A percentile compares a stretch with the other conserved stretches of the same genome.
Evolutionary conservation across 305 asterid species (phyloP).

Genomic region (Stenogyne calaminthoides): DNA sequence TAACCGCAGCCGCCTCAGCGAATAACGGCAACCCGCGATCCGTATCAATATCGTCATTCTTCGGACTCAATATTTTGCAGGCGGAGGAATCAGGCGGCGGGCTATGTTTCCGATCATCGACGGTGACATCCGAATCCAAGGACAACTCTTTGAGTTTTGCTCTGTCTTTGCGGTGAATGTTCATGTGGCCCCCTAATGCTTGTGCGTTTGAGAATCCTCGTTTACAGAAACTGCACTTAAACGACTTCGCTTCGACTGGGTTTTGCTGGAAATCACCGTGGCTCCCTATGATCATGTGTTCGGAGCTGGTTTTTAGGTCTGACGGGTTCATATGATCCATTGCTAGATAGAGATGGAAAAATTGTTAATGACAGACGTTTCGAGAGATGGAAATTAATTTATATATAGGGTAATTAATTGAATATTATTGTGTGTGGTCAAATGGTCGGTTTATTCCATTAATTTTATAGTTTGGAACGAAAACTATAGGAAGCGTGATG

Average conservation of each 20-base stretch:
- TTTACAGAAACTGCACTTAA: slow-evolving; percentile 58
- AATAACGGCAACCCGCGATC: background rate
- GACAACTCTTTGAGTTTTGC: slow-evolving; percentile 54
- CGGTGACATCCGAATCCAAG: slow-evolving; percentile 5
- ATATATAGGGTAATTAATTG: background rate
- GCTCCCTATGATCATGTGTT: slow-evolving; percentile 31
- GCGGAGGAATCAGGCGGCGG: background rate
- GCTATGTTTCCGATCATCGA: slow-evolving; percentile 19
- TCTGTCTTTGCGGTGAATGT: slow-evolving; percentile 71
- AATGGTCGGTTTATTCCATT: slow-evolving; percentile 39
- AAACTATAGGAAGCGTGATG: slow-evolving; percentile 24
- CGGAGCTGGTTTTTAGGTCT: slow-evolving; percentile 22
- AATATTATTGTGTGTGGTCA: slow-evolving; percentile 32
- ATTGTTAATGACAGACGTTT: background rate
- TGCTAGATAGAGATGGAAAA: slow-evolving; percentile 6
- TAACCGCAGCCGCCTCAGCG: too few relatives aligned
- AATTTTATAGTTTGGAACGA: slow-evolving; percentile 1
- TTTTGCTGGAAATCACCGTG: slow-evolving; percentile 16
- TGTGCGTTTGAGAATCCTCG: slow-evolving; percentile 78
- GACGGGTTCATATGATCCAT: slow-evolving; percentile 42
- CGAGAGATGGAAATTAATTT: too few relatives aligned
- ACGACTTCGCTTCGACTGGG: slow-evolving; percentile 35
- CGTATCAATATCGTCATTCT: background rate
- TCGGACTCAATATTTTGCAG: background rate
- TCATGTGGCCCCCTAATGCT: slow-evolving; percentile 87